Percentiles rank a stretch among this genome's conserved stretches.
phyloP scores from a whole-genome alignment of 83 land plant species.

The Picea mariana region DNA sequence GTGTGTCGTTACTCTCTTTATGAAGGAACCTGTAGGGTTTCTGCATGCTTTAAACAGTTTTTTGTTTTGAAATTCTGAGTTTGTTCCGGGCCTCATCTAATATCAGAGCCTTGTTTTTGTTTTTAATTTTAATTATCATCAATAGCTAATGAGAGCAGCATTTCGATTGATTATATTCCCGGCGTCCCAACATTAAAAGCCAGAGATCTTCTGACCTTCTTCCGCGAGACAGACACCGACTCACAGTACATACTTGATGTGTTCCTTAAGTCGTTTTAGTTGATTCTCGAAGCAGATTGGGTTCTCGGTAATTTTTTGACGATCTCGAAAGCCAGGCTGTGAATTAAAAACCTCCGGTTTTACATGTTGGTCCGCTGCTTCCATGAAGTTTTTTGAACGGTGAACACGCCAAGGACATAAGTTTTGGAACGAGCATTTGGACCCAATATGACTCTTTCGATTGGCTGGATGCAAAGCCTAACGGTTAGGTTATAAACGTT shows the following conservation, averaged over 20 bases:
- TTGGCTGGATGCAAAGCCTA: slow-evolving; percentile 59
- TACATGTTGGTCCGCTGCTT: no score
- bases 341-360: background rate
- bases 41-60: no score
- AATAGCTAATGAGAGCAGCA: no score
- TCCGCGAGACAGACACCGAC: slow-evolving; percentile 24
- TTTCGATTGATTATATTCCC: slow-evolving; percentile 24
- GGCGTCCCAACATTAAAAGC: slow-evolving; percentile 35
- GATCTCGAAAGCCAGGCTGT: slow-evolving; percentile 37
- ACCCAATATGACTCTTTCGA: slow-evolving; percentile 11
- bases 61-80: no score
- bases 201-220: slow-evolving; percentile 36
- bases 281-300: slow-evolving; percentile 33
- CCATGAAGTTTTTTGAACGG: no score
- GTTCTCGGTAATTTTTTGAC: slow-evolving; percentile 39
- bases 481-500: slow-evolving; percentile 45
- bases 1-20: no score
- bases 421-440: background rate
- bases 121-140: no score
- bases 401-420: background rate
- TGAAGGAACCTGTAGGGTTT: no score
- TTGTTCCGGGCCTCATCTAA: no score
- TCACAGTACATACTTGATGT: slow-evolving; percentile 16
- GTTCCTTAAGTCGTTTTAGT: slow-evolving; percentile 1
- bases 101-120: no score